Percentiles rank a stretch among this genome's conserved stretches.
Conservation (phyloP, 805 yeast genomes). For the Starmerella potacharoeniae region DNA sequence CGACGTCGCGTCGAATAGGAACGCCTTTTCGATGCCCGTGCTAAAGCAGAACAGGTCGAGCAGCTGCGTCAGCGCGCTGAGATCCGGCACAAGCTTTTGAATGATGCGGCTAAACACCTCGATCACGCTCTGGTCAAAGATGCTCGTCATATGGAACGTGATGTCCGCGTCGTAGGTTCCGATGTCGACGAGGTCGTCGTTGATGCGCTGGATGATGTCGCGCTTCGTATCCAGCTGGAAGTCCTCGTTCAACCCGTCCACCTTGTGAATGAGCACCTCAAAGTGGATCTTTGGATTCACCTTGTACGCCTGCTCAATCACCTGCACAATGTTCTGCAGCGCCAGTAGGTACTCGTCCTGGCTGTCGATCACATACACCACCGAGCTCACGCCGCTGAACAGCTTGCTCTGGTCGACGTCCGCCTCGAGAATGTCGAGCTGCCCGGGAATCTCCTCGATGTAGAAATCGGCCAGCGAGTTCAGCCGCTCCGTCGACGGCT, state of each 20-base stretch:
- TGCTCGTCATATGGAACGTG: constrained; percentile 81
- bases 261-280: constrained; percentile 89
- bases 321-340: constrained; percentile 73
- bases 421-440: constrained; percentile 78
- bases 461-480: constrained; percentile 74
- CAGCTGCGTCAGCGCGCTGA: constrained; percentile 78
- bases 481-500: constrained; percentile 76
- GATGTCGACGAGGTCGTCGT: constrained; percentile 79
- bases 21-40: constrained; percentile 84
- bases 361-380: constrained; percentile 88
- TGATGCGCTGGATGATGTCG: constrained; percentile 91
- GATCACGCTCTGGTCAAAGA: constrained; percentile 89
- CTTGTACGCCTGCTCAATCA: constrained; percentile 75
- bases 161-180: constrained; percentile 88
- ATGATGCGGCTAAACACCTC: constrained; percentile 92
- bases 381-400: constrained; percentile 74
- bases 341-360: constrained; percentile 94
- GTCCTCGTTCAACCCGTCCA: constrained; percentile 90
- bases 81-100: constrained; percentile 79
- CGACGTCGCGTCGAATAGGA: constrained; percentile 80
- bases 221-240: constrained; percentile 88
- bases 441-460: constrained; percentile 93
- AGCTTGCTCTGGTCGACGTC: constrained; percentile 58
- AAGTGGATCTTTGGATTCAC: constrained; percentile 77
- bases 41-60: constrained; percentile 81